Percentiles rank a stretch among this genome's conserved stretches.
phyloP scores from a whole-genome alignment of 805 yeast species.

The Candida patagonica region DNA sequence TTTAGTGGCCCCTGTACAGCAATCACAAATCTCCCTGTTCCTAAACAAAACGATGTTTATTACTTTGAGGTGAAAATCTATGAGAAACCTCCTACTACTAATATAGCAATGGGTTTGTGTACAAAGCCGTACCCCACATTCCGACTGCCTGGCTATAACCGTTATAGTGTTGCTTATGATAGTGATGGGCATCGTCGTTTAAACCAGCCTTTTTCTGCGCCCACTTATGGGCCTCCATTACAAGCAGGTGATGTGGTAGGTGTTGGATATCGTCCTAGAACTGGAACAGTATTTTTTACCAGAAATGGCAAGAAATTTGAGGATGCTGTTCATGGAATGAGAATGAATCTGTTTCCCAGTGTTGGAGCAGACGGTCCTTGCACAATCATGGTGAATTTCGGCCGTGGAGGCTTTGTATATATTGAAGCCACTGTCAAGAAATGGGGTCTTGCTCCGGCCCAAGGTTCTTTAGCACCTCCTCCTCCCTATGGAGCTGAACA shows the following conservation, averaged over 20 bases:
- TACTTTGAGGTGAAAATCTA: slow-evolving; percentile 84
- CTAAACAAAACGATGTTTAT: slow-evolving; percentile 72
- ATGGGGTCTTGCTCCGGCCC: slow-evolving; percentile 91
- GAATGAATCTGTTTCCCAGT: slow-evolving; percentile 70
- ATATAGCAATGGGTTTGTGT: slow-evolving; percentile 66
- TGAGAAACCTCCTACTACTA: slow-evolving; percentile 44
- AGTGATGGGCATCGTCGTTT: slow-evolving; percentile 72
- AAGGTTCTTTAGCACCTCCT: slow-evolving; percentile 85
- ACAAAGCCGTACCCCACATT: slow-evolving; percentile 90
- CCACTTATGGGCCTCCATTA: slow-evolving; percentile 38
- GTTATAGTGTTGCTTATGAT: slow-evolving; percentile 79
- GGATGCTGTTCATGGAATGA: slow-evolving; percentile 64
- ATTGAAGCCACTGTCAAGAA: slow-evolving; percentile 90
- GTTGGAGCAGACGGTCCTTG: slow-evolving; percentile 80
- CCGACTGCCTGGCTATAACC: slow-evolving; percentile 85
- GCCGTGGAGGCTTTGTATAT: slow-evolving; percentile 81
- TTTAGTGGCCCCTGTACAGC: slow-evolving; percentile 49
- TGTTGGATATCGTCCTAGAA: slow-evolving; percentile 72
- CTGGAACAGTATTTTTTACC: slow-evolving; percentile 87
- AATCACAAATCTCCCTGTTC: slow-evolving; percentile 79
- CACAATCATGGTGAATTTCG: slow-evolving; percentile 78
- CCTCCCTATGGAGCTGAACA: slow-evolving; percentile 81
- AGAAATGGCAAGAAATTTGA: slow-evolving; percentile 90
- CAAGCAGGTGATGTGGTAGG: slow-evolving; percentile 89
- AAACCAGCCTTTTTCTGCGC: slow-evolving; percentile 60